These are phyloP conservation scores for Cytidiella melzeri DNA, from an alignment of 768 basidiomycete species.

Conservation along the genomic window DNA sequence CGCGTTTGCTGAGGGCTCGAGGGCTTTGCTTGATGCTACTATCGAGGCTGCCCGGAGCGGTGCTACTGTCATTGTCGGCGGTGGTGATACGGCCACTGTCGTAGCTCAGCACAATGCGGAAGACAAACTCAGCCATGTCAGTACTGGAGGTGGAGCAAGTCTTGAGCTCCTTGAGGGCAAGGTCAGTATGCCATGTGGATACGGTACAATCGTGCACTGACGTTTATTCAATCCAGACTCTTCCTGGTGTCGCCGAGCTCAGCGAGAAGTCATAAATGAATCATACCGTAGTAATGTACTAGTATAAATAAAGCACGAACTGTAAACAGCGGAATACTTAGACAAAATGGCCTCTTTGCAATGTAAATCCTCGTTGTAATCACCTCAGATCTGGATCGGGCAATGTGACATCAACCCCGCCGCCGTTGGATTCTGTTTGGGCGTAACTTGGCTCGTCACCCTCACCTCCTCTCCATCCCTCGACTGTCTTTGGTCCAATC, in stretches of 20 bases:
- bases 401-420: neutral
- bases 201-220: neutral
- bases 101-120: conserved; percentile 84
- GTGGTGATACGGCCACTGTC: conserved; percentile 94
- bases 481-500: too few relatives aligned
- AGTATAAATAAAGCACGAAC: conserved; percentile 3
- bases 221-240: conserved; percentile 39
- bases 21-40: conserved; percentile 75
- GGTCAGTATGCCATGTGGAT: conserved; percentile 37
- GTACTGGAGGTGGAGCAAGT: conserved; percentile 91
- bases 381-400: neutral
- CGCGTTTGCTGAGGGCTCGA: conserved; percentile 82
- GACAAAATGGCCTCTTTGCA: neutral
- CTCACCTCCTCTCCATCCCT: too few relatives aligned
- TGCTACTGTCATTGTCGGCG: conserved; percentile 90
- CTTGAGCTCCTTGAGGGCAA: conserved; percentile 98
- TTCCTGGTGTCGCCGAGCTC: conserved; percentile 89
- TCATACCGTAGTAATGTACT: conserved; percentile 1
- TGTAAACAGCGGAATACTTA: neutral
- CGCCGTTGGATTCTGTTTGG: too few relatives aligned
- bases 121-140: conserved; percentile 90
- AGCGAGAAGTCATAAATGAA: conserved; percentile 57
- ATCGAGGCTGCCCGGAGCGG: conserved; percentile 84
- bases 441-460: too few relatives aligned
- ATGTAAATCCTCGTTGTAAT: neutral